Evolutionary conservation across 139 green algal species (phyloP), one percentile per base, ranked within the genome.

Genomic region (Diplosphaera chodatii): DNA sequence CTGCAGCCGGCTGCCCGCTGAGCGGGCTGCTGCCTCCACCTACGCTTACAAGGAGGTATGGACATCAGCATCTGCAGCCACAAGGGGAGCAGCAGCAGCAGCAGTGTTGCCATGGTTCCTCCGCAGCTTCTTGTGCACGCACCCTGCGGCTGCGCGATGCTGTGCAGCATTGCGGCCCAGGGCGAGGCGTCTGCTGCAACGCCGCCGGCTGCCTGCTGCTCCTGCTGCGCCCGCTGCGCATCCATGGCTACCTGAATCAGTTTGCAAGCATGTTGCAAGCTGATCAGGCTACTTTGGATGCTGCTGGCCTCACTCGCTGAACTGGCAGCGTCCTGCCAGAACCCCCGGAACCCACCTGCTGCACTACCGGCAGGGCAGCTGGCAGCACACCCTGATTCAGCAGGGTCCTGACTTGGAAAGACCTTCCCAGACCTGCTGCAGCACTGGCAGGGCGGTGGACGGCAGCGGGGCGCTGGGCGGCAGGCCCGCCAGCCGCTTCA

Each of bases 401-500:
- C 48, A 59, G 8, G 37, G 37, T 48, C 37, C 8, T 48, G 37
- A 48, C 37, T 48, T 6, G 10, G 10, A 48, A 10, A 48, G 10
- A 48, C 8, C 8, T 20, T 6, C 37, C 37, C 10, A n/a, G 48
- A 59, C 48, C 48, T 59, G 13, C 18, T 59, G 48, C 48, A 59
- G 48, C 16, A 18, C 48, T 4, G 8, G 48, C 48, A 59, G 48
- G 13, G 18, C 48, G 48, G 48, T 5, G 10, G 8, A 4, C 48
- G 48, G 48, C 48, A 59, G 48, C 48, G 48, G 48, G 10, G 48
- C 48, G 10, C 10, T n/a, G 16, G 48, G 48, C 48, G 48, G 48
- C 48, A 59, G 18, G 23, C 62, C 37, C 22, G 63, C 34, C 33
- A 64, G 32, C 25, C 62, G 62, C 75, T 94, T 94, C 32, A 96